These are phyloP conservation scores for Yarrowia hollandica DNA, from an alignment of 805 yeast species.

Conservation along the genomic window DNA sequence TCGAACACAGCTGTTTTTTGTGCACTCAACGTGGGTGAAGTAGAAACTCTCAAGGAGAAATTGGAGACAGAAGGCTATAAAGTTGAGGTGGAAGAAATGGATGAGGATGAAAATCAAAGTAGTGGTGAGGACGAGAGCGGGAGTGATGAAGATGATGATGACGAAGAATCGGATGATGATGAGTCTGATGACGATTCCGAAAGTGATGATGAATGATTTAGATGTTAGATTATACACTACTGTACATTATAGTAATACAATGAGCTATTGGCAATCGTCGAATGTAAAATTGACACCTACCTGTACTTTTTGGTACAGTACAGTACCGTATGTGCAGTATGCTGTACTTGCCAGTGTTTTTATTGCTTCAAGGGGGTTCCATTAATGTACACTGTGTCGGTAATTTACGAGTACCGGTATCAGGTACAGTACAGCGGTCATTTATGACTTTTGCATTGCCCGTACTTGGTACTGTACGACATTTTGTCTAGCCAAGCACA, in stretches of 20 bases:
- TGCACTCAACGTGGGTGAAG: conserved; percentile 70
- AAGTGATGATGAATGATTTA: background rate
- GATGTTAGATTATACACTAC: background rate
- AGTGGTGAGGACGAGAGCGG: conserved; percentile 35
- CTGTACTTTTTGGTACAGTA: too few relatives aligned
- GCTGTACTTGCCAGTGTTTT: too few relatives aligned
- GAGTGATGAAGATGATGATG: conserved; percentile 36
- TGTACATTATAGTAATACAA: background rate
- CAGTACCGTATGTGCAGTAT: too few relatives aligned
- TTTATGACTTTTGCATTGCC: too few relatives aligned
- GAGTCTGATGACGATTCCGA: conserved; percentile 19
- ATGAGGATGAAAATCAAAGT: conserved; percentile 36
- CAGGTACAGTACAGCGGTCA: too few relatives aligned
- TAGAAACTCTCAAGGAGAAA: conserved; percentile 48
- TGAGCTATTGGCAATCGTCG: too few relatives aligned
- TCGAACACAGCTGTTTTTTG: conserved; percentile 60
- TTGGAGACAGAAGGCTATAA: conserved; percentile 59
- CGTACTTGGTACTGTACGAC: too few relatives aligned
- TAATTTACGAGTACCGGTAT: too few relatives aligned
- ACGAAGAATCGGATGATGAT: conserved; percentile 35
- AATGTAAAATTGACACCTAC: too few relatives aligned
- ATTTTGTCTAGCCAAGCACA: too few relatives aligned
- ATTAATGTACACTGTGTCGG: too few relatives aligned
- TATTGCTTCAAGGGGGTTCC: too few relatives aligned
- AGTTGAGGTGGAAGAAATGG: conserved; percentile 56